Conservation (phyloP, 2,329 filamentous ascomycete species). For the Helotiales sp. region DNA sequence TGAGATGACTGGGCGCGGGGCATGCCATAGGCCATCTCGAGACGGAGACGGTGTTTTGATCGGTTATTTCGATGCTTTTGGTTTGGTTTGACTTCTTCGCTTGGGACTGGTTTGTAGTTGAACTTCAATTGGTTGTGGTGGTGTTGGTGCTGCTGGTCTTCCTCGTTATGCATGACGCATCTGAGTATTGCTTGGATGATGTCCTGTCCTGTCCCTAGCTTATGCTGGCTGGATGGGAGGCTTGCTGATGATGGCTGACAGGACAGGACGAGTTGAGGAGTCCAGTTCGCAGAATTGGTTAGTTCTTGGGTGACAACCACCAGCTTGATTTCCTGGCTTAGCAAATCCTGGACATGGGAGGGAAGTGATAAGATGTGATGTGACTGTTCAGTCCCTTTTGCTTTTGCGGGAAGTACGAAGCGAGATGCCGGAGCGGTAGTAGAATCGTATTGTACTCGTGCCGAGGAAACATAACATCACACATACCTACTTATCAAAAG, state of each 20-base stretch:
- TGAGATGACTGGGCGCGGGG: too few relatives aligned
- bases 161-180: constrained; percentile 9
- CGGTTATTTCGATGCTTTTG: not conserved
- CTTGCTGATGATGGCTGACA: not conserved
- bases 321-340: not conserved
- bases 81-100: not conserved
- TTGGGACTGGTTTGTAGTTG: too few relatives aligned
- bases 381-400: too few relatives aligned
- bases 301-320: not conserved
- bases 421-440: not conserved
- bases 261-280: too few relatives aligned
- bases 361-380: too few relatives aligned
- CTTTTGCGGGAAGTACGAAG: not conserved
- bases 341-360: too few relatives aligned
- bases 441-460: not conserved
- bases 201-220: not conserved
- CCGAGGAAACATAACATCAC: not conserved
- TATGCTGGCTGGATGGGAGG: not conserved
- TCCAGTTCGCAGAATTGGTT: too few relatives aligned
- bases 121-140: not conserved
- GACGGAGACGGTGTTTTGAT: not conserved
- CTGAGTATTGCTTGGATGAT: not conserved
- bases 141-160: not conserved
- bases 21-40: too few relatives aligned
- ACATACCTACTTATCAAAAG: not conserved